Evolutionary conservation across 2,329 filamentous ascomycete species (phyloP), one percentile per base, ranked within the genome.

Genomic region (Rhynchosporium graminicola): DNA sequence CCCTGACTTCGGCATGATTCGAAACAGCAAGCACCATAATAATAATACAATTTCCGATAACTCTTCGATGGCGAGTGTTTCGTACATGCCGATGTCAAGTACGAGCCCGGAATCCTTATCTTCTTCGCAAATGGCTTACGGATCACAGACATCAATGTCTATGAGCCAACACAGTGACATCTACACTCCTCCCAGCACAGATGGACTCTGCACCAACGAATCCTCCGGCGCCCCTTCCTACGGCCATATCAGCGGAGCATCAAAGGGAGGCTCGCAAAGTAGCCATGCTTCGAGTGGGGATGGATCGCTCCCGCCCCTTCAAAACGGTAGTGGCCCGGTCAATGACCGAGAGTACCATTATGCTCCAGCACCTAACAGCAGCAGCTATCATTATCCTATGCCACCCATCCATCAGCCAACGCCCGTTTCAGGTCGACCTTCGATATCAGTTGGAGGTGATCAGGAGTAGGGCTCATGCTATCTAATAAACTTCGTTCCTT

Each of bases 51-150:
- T 65, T 1, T 56, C 66, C 13, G 65, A 69, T 12, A 65, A 57
- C 13, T 42, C 42, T 12, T 61, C 62, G 9, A 55, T 64, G 3
- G 56, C 65, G 12, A 42, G 47, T 20, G 42, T 38, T 4, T 61
- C 67, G 8, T 71, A 70, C 52, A 48, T 71, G 29, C 52, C 63
- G 28, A 59, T 69, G n/a, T 59, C 68, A 36, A 64, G 60, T 36
- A 71, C 63, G 48, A 72, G 67, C 43, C 70, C 68, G 12, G 69
- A 73, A 56, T 71, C 65, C 8, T 48, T 68, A 4, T 33, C 59
- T n/a, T 70, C 70, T 3, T 67, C 68, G 9, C 63, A 68, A 29
- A 57, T 65, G 46, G 54, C 54, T 20, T 68, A 68, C 31, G 61
- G 56, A n/a, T 60, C 67, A 28, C 63, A 66, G 42, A 52, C 59